Base-by-base conservation (phyloP, 306 rosid species). In the Glycine soja region DNA sequence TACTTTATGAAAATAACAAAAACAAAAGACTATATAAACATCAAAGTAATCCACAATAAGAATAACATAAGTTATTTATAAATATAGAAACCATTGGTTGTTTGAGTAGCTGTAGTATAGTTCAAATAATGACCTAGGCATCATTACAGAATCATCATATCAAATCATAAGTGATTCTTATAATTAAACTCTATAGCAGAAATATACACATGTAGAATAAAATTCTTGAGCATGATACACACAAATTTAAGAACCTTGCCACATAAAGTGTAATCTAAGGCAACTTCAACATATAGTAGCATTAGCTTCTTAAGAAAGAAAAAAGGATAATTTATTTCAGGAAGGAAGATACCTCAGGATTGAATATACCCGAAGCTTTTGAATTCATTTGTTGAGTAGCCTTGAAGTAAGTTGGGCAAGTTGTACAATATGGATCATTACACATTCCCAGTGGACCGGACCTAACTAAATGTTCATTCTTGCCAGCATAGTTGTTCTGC, bases 371-470 rank as follows among this genome's bases (percentile, higher is more conserved):
- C 1, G 87, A 82, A 52, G 80, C 59, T 82, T 79, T 91, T 6
- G 80, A 66, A 42, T 73, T 78, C 38, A 76, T 91, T 71, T 47
- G 92, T 75, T 85, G 90, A 74, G 89, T 52, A 63, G 87, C 72
- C 81, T 80, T 90, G 87, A 84, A 79, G 79, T 77, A 87, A 72
- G 94, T 87, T 59, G 98, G 98, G 87, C 98, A 94, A 65, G 89
- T 89, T 10, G 93, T 92, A 81, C 98, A 94, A 75, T 88, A 94
- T 34, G 98, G 97, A 88, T 94, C 98, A 76, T 85, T 88, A 80
- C 98, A 94, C 97, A 90, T 84, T 69, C 98, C 98, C 86, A 94
- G 65, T 71, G 76, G 97, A 78, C 98, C 98, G 76, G 98, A 94
- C 88, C 89, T 91, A 64, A 90, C 79, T 66, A 94, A 88, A 75